Evolutionary conservation across 164 flowering plant genomes (phyloP).

Genomic region (Piper longum): DNA sequence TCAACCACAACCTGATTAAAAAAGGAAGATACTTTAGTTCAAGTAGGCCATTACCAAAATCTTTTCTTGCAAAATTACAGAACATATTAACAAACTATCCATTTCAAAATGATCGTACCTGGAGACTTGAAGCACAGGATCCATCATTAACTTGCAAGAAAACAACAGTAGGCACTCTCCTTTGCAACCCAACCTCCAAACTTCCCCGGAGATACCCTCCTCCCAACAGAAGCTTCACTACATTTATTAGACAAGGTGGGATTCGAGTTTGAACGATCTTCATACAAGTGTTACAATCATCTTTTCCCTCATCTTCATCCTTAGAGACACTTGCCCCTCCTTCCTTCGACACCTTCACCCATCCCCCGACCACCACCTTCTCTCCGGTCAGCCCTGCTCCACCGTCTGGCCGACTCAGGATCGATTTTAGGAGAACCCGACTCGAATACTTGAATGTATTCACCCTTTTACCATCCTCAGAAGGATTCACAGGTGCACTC

Average conservation of each 20-base stretch:
- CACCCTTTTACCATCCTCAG: slow-evolving; percentile 7
- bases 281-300: neutral
- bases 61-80: neutral
- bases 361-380: slow-evolving; percentile 72
- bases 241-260: slow-evolving; percentile 34
- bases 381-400: slow-evolving; percentile 47
- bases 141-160: slow-evolving; percentile 69
- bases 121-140: slow-evolving; percentile 58
- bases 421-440: slow-evolving; percentile 44
- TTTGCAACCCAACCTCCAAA: slow-evolving; percentile 15
- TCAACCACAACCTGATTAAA: slow-evolving; percentile 53
- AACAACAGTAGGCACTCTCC: slow-evolving; percentile 29
- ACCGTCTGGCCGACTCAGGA: slow-evolving; percentile 34
- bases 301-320: slow-evolving; percentile 1
- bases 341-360: slow-evolving; percentile 68
- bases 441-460: slow-evolving; percentile 41
- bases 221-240: slow-evolving; percentile 34
- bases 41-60: neutral
- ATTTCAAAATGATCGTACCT: slow-evolving; percentile 27
- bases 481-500: slow-evolving; percentile 1
- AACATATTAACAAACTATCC: neutral
- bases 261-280: slow-evolving; percentile 7
- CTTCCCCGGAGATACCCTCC: slow-evolving; percentile 9
- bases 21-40: neutral
- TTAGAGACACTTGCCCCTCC: slow-evolving; percentile 2